A percentile compares a stretch with the other conserved stretches of the same genome.
These are phyloP conservation scores for Gossypium schwendimanii DNA, from an alignment of 441 rosid species.

Conservation along the genomic window DNA sequence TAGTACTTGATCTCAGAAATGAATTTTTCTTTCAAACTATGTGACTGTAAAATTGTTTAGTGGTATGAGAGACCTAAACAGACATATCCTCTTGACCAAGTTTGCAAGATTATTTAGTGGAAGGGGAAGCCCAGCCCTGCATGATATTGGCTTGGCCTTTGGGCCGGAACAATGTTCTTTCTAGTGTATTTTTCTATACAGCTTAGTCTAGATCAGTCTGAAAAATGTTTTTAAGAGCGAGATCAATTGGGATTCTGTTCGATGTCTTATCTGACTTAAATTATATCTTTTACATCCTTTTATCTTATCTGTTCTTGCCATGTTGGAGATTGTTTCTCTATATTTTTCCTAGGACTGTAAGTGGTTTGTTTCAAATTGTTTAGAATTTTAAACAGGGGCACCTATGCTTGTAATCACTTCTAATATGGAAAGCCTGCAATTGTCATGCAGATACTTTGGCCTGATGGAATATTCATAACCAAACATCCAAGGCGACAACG, in stretches of 20 bases:
- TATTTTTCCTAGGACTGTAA: neutral
- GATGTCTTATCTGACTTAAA: neutral
- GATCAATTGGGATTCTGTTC: neutral
- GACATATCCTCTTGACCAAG: neutral
- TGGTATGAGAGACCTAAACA: neutral
- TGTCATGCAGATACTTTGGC: slow-evolving; percentile 80
- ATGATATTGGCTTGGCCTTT: neutral
- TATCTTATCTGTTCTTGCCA: neutral
- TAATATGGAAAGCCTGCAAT: slow-evolving; percentile 14
- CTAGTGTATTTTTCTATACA: neutral
- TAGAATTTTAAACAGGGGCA: too few relatives aligned
- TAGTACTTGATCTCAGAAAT: slow-evolving; percentile 21
- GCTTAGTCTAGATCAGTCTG: neutral
- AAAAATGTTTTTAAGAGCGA: neutral
- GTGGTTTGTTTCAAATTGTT: too few relatives aligned
- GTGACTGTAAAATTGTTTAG: neutral
- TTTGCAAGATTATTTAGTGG: neutral
- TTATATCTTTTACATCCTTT: neutral
- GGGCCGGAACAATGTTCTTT: neutral
- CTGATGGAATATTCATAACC: slow-evolving; percentile 91
- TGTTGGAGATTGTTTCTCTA: neutral
- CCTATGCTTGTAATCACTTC: slow-evolving; percentile 5
- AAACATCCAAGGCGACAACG: slow-evolving; percentile 78
- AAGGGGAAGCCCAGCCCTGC: neutral
- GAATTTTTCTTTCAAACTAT: neutral